Evolutionary conservation across 352 stramenopile genomes (phyloP), one percentile per base, ranked within the genome.

Genomic region (Plasmopara muralis): DNA sequence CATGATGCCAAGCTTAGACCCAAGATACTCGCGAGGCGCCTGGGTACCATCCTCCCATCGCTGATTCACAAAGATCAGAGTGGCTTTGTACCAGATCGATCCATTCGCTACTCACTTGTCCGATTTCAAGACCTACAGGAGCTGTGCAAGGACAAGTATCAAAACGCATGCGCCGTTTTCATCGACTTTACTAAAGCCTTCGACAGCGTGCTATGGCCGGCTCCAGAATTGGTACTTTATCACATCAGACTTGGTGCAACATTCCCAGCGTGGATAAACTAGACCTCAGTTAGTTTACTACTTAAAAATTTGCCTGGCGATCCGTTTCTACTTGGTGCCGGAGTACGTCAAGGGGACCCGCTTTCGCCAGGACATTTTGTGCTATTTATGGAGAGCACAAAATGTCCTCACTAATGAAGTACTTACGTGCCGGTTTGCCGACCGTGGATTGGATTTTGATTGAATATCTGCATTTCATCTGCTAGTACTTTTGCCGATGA

Each of bases 361-460:
- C 46, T 65, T 8, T 60, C 57, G 1, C 57, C 57, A 6, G 57
- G 39, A 10, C 30, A 60, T 6, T 65, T 60, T 16, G 47, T 65
- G 7, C 0, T 52, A 8, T 60, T 57, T 18, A 33, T 59, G 0
- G 35, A 64, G 16, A n/a, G n/a, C n/a, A n/a, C n/a, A n/a, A n/a
- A n/a, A n/a, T n/a, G n/a, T n/a, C n/a, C n/a, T 50, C 57, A 9
- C 46, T 64, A 5, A 41, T 62, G 1, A 48, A 42, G n/a, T 57
- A 33, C 18, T 37, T 62, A 6, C 43, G 55, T 20, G 20, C 43
- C 25, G n/a, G 9, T 5, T 48, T 13, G 37, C 43, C n/a, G 13
- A 8, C 8, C 5, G 14, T 18, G 43, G 25, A n/a, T 25, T 48
- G 13, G 5, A 29, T 4, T 0, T 48, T 38, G 28, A 48, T 13